Evolutionary conservation across 1,284 basidiomycete genomes (phyloP), one percentile per base, ranked within the genome.

Genomic region (Sanghuangporus sanghuang): DNA sequence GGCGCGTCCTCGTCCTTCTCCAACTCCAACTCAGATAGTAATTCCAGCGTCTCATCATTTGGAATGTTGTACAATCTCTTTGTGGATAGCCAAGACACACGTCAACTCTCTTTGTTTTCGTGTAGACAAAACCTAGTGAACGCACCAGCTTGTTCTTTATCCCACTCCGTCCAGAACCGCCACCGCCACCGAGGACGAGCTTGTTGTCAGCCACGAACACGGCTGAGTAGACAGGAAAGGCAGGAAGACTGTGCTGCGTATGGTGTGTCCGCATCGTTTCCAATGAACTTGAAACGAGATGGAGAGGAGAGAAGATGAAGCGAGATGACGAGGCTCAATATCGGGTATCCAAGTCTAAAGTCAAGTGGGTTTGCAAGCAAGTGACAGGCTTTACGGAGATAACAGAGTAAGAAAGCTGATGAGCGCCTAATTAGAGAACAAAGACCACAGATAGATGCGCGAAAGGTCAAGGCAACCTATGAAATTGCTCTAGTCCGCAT

Each of bases 111-210:
- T 50, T 35, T 35, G 16, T 38, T 14, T 27, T 14, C 5, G 32
- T 54, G 6, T 6, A 27, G 18, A 46, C 4, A 50, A 40, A 44
- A 56, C 38, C 62, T 48, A 50, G 16, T 27, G 38, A 9, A 79
- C 88, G 68, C 66, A 93, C 95, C 66, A 98, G 76, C 75, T 94
- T 94, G 77, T 98, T 98, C 78, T 93, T 93, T 67, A 98, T 90
- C 2, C 95, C 95, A 59, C 84, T 93, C 67, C 81, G 81, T 67
- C 86, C 80, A 67, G 79, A 79, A 21, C 96, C 95, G 1, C 95
- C 95, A 32, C 95, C 95, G 1, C 95, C 95, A 1, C 94, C 95
- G 3, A 96, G 79, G 12, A 95, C 79, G n/a, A 97, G 77, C n/a
- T 85, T 78, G 57, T 84, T 80, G 23, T 87, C 79, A 0, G 87